Evolutionary conservation across 2,329 filamentous ascomycete species (phyloP).

Genomic region (Colletotrichum musae): DNA sequence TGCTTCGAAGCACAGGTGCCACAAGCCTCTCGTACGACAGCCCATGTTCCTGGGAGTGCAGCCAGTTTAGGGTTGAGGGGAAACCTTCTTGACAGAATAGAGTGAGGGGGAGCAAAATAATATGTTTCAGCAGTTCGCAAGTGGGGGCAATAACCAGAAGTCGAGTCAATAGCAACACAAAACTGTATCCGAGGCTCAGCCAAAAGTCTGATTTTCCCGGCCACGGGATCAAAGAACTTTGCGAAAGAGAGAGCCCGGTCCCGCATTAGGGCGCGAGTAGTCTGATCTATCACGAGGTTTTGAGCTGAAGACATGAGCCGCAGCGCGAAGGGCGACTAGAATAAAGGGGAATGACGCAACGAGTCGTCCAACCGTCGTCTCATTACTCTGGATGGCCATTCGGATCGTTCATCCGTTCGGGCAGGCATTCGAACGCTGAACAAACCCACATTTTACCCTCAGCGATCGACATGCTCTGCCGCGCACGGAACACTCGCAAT

Average conservation of each 20-base stretch:
- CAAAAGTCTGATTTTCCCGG: neutral
- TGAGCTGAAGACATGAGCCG: neutral
- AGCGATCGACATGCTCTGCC: neutral
- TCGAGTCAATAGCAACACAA: slow-evolving; percentile 13
- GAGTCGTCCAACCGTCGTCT: neutral
- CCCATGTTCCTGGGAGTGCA: slow-evolving; percentile 7
- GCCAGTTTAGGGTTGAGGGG: slow-evolving; percentile 11
- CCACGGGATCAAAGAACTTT: neutral
- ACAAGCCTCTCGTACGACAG: neutral
- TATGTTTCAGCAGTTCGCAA: slow-evolving; percentile 10
- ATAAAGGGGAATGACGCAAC: neutral
- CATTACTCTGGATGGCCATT: neutral
- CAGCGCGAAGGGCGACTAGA: neutral
- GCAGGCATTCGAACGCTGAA: neutral
- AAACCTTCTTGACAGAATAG: slow-evolving; percentile 20
- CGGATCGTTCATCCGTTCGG: slow-evolving; percentile 17
- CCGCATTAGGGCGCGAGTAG: neutral
- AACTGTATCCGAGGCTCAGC: slow-evolving; percentile 16
- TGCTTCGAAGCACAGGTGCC: neutral
- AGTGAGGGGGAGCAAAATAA: slow-evolving; percentile 1
- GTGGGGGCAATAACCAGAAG: neutral
- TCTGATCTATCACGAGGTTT: neutral
- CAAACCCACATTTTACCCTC: slow-evolving; percentile 15
- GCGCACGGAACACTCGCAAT: slow-evolving; percentile 13
- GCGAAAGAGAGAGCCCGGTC: neutral